Base-by-base conservation (phyloP, 2,329 filamentous ascomycete genomes). In the Fusarium cyanostomum region DNA sequence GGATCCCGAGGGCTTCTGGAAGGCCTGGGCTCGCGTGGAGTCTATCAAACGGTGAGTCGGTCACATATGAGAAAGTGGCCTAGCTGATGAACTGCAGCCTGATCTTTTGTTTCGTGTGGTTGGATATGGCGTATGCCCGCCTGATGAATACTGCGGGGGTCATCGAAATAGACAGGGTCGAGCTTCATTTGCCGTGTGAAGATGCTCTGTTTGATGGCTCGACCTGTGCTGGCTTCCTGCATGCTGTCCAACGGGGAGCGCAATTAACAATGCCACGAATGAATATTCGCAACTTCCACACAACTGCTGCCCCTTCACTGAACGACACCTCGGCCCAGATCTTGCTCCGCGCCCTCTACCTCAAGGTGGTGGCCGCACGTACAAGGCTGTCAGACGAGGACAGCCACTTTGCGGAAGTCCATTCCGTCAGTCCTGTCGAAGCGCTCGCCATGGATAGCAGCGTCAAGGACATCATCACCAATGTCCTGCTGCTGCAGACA, bases 61-160 rank as follows among this genome's bases (percentile, higher is more conserved):
- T 26, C 5, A 33, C 26, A 4, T 7, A 13, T 8, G 2, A 21
- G 2, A 12, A 1, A 28, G 2, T 27, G 16, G 2, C 16, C 5
- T 13, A 8, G 35, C 31, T 39, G 26, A 59, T 11, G 12, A 2
- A 18, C 5, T 15, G 2, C 8, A 59, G 52, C 2, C n/a, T 56
- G 4, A 41, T 56, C 7, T 59, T 42, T 11, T 59, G 56, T 9
- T 38, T 59, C 18, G 33, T 46, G 1, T 59, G 41, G 26, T 18
- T 59, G 9, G 56, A 56, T 16, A 59, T 56, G 56, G 52, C 56
- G 21, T 59, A 56, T n/a, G 41, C 52, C 8, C 52, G 56, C 3
- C 24, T 59, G 8, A 56, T 41, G 44, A 41, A 38, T 18, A 50
- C 33, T 0, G 30, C 56, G 1, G 56, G 56, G 4, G 56, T 56